Evolutionary conservation across 805 yeast species (phyloP).

Genomic region (Cephaloascus albidus): DNA sequence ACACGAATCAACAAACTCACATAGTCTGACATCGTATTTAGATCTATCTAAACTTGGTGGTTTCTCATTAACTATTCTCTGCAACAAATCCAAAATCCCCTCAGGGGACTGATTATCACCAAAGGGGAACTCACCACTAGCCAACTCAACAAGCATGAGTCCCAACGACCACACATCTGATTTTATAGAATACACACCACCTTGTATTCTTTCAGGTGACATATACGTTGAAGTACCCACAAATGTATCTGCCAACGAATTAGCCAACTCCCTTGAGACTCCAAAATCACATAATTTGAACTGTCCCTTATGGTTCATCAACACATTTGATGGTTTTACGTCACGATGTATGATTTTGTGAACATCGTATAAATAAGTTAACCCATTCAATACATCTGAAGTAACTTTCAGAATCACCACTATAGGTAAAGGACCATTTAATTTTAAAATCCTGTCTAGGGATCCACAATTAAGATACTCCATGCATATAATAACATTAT

Average conservation of each 20-base stretch:
- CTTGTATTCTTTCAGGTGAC: slow-evolving; percentile 96
- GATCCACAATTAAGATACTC: slow-evolving; percentile 96
- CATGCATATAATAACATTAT: slow-evolving; percentile 84
- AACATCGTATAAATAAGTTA: slow-evolving; percentile 69
- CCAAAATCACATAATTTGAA: slow-evolving; percentile 96
- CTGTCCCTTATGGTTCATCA: slow-evolving; percentile 78
- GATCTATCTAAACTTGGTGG: slow-evolving; percentile 58
- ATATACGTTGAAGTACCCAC: slow-evolving; percentile 97
- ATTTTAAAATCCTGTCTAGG: slow-evolving; percentile 63
- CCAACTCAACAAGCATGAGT: slow-evolving; percentile 78
- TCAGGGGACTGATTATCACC: slow-evolving; percentile 59
- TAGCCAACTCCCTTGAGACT: slow-evolving; percentile 82
- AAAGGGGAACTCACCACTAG: slow-evolving; percentile 79
- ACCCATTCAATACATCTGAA: slow-evolving; percentile 68
- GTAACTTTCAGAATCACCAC: slow-evolving; percentile 65
- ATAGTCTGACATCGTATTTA: slow-evolving; percentile 40
- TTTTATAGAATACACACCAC: slow-evolving; percentile 86
- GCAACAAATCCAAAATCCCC: slow-evolving; percentile 84
- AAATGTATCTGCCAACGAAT: slow-evolving; percentile 94
- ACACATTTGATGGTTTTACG: slow-evolving; percentile 90
- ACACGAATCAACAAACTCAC: slow-evolving; percentile 67
- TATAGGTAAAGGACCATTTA: slow-evolving; percentile 58
- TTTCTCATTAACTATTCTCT: slow-evolving; percentile 86
- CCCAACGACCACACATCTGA: slow-evolving; percentile 98
- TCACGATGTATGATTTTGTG: slow-evolving; percentile 93